Evolutionary conservation across 2,329 filamentous ascomycete species (phyloP).

Genomic region (Monilinia laxa): DNA sequence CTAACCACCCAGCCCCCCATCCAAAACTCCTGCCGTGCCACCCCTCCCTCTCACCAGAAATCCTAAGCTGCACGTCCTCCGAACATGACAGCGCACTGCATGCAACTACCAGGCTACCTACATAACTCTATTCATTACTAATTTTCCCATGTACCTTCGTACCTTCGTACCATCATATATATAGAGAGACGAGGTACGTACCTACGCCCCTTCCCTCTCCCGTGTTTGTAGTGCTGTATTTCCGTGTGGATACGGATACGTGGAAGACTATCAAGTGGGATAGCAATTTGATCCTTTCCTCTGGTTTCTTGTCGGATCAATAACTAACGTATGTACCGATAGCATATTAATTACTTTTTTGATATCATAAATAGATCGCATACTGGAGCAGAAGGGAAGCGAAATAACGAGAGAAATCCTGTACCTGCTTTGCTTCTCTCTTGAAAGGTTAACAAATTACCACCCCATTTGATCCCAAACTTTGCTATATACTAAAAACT

Average conservation of each 20-base stretch:
- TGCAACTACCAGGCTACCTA: neutral
- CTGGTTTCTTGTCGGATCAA: too few relatives aligned
- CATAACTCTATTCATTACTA: neutral
- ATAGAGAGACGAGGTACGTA: slow-evolving; percentile 19
- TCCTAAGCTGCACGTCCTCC: neutral
- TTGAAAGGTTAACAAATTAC: neutral
- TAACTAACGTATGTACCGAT: too few relatives aligned
- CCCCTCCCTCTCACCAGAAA: neutral
- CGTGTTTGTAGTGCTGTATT: neutral
- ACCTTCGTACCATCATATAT: slow-evolving; percentile 16
- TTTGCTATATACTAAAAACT: neutral
- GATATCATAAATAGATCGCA: too few relatives aligned
- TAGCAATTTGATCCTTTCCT: too few relatives aligned
- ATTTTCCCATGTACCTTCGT: neutral
- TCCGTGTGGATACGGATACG: neutral
- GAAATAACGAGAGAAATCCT: neutral
- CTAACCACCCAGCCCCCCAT: neutral
- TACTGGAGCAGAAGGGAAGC: too few relatives aligned
- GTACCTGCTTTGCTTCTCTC: neutral
- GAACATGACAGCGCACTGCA: neutral
- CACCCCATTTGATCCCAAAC: neutral
- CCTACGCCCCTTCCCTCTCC: slow-evolving; percentile 8
- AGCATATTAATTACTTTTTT: too few relatives aligned
- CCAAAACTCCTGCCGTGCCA: neutral
- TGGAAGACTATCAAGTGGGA: too few relatives aligned